phyloP scores from a whole-genome alignment of 1,139 yeast genomes.

The Taiozyma sp. region DNA sequence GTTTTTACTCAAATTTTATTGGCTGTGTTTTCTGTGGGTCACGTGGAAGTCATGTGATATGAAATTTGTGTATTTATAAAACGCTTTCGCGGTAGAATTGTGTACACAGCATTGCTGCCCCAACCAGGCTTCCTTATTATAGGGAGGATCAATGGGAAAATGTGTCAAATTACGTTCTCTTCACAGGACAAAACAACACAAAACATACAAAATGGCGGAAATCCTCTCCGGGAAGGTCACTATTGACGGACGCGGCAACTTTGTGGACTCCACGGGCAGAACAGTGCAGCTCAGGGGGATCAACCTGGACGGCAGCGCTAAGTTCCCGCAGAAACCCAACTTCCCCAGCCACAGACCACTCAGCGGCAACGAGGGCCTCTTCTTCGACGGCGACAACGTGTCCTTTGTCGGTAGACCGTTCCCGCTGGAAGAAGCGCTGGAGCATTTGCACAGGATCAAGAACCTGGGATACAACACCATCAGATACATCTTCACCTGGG shows the following conservation, averaged over 20 bases:
- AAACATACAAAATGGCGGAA: neutral
- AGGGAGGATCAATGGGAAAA: too few relatives aligned
- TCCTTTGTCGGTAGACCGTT: constrained; percentile 83
- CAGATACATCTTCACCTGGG: constrained; percentile 83
- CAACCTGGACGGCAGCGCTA: constrained; percentile 73
- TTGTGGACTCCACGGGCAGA: constrained; percentile 58
- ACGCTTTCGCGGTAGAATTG: too few relatives aligned
- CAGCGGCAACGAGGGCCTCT: constrained; percentile 37
- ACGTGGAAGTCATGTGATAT: neutral
- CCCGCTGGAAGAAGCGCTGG: constrained; percentile 63
- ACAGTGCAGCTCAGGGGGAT: constrained; percentile 69
- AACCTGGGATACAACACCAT: constrained; percentile 80
- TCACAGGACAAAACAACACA: neutral
- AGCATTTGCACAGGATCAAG: constrained; percentile 64
- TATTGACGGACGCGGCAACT: constrained; percentile 37
- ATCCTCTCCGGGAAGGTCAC: constrained; percentile 11
- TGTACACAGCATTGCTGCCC: too few relatives aligned
- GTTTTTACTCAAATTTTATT: constrained; percentile 15
- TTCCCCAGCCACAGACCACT: constrained; percentile 48
- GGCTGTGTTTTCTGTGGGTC: constrained; percentile 6
- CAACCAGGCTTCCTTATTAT: too few relatives aligned
- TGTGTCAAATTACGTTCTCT: too few relatives aligned
- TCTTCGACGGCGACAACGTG: constrained; percentile 63
- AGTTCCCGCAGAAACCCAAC: constrained; percentile 57
- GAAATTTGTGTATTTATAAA: too few relatives aligned